Evolutionary conservation across 2,329 filamentous ascomycete genomes (phyloP).

Genomic region (Xylariales sp.): DNA sequence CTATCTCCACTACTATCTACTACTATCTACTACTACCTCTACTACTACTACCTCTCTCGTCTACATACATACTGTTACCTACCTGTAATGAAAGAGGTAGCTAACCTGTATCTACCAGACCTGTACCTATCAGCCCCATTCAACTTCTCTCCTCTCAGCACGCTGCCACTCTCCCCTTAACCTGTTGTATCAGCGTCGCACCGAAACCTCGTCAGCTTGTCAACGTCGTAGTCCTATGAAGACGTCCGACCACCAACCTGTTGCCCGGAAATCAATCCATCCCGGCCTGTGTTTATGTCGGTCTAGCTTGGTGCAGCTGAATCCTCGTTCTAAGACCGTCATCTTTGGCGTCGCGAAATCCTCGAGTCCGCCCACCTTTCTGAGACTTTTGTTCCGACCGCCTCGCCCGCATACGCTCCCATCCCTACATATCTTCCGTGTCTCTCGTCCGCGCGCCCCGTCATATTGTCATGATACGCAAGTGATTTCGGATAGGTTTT

Average conservation of each 20-base stretch:
- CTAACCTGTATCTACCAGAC: constrained; percentile 8
- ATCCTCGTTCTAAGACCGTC: constrained; percentile 14
- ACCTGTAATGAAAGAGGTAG: not conserved
- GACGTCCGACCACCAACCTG: constrained; percentile 20
- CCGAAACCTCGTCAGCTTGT: constrained; percentile 28
- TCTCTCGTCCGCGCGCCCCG: constrained; percentile 30
- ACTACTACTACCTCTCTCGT: not conserved
- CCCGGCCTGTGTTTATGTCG: constrained; percentile 16
- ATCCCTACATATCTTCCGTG: constrained; percentile 11
- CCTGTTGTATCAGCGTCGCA: constrained; percentile 38
- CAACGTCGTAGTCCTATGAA: constrained; percentile 29
- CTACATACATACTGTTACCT: not conserved
- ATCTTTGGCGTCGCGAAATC: constrained; percentile 31
- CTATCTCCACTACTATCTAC: not conserved
- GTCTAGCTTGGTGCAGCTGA: constrained; percentile 30
- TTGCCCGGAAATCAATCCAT: constrained; percentile 24
- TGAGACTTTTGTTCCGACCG: constrained; percentile 25
- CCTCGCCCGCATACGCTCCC: constrained; percentile 21
- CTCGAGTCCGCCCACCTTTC: constrained; percentile 20
- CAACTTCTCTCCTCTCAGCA: constrained; percentile 20
- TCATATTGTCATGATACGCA: constrained; percentile 45
- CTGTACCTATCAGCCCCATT: constrained; percentile 15
- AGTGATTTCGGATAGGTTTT: constrained; percentile 40
- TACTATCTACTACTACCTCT: not conserved
- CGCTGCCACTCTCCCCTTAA: constrained; percentile 25